These are phyloP conservation scores for Suillus plorans DNA, from an alignment of 768 basidiomycete species.

Conservation along the genomic window DNA sequence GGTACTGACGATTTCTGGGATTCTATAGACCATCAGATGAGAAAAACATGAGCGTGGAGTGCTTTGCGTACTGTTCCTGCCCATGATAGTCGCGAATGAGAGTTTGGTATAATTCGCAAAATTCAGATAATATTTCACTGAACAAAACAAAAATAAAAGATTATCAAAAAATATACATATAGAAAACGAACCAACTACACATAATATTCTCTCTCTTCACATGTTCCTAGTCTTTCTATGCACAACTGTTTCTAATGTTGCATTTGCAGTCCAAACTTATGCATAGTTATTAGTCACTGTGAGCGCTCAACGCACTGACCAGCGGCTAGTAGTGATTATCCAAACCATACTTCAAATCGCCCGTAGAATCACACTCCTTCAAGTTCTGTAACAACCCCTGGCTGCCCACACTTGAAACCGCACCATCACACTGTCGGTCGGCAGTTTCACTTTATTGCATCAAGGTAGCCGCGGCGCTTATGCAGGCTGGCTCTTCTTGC, in stretches of 20 bases:
- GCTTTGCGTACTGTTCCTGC: constrained; percentile 29
- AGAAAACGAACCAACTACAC: no score
- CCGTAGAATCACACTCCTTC: background rate
- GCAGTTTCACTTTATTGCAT: background rate
- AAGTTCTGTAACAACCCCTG: background rate
- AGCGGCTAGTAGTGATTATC: background rate
- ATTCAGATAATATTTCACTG: background rate
- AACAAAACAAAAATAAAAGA: background rate
- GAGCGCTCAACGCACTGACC: background rate
- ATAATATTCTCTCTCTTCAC: background rate
- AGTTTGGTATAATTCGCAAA: no score
- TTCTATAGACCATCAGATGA: constrained; percentile 16
- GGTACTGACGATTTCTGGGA: constrained; percentile 23
- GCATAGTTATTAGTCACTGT: background rate
- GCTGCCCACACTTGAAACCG: background rate
- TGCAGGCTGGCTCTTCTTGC: background rate
- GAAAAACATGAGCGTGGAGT: background rate
- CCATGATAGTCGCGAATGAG: constrained; percentile 16
- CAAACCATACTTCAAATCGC: background rate
- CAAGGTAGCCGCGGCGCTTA: background rate
- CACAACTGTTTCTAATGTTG: background rate
- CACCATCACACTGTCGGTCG: background rate
- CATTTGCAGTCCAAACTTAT: background rate
- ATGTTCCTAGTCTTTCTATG: background rate
- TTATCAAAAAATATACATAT: background rate